Conservation (phyloP, 345 rosid species). For the Mallotus nudiflorus region DNA sequence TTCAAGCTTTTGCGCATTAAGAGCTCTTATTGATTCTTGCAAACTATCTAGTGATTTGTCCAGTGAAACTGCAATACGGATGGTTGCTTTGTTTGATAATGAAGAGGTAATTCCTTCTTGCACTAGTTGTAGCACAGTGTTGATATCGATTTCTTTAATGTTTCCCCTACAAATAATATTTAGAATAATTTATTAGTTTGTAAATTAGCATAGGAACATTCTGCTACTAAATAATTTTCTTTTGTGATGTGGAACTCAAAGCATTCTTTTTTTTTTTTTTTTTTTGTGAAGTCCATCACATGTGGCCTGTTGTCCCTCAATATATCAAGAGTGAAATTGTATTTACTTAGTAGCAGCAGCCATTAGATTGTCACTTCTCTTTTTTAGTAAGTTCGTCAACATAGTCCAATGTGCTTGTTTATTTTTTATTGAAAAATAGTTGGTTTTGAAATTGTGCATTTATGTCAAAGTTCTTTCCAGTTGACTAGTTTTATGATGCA, state of each 20-base stretch:
- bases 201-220: neutral
- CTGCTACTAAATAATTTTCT: neutral
- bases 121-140: neutral
- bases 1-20: conserved; percentile 81
- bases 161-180: neutral
- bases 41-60: conserved; percentile 50
- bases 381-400: neutral
- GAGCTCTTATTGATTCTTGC: conserved; percentile 87
- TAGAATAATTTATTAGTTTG: neutral
- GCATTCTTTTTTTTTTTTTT: neutral
- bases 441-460: neutral
- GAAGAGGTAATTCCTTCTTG: conserved; percentile 67
- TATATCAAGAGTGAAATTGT: neutral
- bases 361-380: neutral
- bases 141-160: conserved; percentile 13
- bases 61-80: conserved; percentile 63
- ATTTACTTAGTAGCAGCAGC: neutral
- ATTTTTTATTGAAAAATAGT: neutral
- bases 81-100: conserved; percentile 94
- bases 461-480: neutral
- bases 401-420: neutral
- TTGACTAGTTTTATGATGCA: neutral
- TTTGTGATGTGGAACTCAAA: neutral
- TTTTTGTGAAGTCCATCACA: neutral
- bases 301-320: neutral